Evolutionary conservation across 139 green algal species (phyloP).

Genomic region (Chlamydomonas urium): DNA sequence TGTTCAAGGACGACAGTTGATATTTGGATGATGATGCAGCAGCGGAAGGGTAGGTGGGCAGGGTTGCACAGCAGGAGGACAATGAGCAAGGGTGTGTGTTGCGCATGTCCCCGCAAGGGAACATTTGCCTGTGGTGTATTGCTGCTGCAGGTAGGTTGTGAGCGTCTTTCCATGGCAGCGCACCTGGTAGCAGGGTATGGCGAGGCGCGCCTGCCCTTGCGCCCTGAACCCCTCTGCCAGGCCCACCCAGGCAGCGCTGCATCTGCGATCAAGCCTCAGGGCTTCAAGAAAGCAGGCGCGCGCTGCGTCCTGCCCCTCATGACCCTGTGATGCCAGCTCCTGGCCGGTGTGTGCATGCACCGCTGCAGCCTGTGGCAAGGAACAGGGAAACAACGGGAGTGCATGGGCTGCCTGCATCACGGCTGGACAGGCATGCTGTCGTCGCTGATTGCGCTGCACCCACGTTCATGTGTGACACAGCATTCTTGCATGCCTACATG

Average conservation of each 20-base stretch:
- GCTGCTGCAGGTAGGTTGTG: neutral
- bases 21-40: neutral
- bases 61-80: neutral
- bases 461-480: no score
- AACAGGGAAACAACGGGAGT: no score
- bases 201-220: neutral
- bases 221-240: neutral
- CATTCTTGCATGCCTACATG: no score
- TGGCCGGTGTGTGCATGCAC: no score
- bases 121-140: neutral
- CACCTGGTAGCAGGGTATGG: constrained; percentile 5
- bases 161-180: no score
- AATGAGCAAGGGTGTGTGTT: neutral
- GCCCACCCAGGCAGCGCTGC: neutral
- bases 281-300: constrained; percentile 6
- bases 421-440: no score
- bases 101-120: neutral
- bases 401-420: no score
- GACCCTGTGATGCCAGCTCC: no score
- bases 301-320: no score
- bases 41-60: neutral
- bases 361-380: no score
- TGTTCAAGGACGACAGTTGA: neutral
- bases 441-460: no score
- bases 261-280: neutral